Evolutionary conservation across 2,329 filamentous ascomycete genomes (phyloP).

Genomic region (Pestalotiopsis sp.): DNA sequence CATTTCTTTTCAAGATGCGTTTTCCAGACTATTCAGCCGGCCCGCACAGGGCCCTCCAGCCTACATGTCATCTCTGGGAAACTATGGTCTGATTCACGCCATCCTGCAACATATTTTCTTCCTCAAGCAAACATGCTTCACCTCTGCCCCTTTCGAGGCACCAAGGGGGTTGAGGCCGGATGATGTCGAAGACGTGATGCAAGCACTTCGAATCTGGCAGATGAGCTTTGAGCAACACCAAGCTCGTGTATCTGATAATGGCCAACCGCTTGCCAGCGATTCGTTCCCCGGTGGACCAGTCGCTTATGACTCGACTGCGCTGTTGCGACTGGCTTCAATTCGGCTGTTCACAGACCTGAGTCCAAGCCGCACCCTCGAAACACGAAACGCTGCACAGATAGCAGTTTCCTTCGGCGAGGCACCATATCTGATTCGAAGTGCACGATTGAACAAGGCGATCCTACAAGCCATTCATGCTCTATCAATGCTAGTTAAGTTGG

Average conservation of each 20-base stretch:
- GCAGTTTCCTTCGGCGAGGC: slow-evolving; percentile 63
- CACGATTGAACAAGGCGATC: slow-evolving; percentile 64
- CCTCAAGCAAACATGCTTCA: slow-evolving; percentile 64
- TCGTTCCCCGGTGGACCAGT: slow-evolving; percentile 61
- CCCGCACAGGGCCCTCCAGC: slow-evolving; percentile 49
- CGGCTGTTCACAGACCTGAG: slow-evolving; percentile 68
- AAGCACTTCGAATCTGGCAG: slow-evolving; percentile 62
- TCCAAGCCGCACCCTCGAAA: slow-evolving; percentile 65
- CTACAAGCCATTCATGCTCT: slow-evolving; percentile 71
- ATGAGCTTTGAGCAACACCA: slow-evolving; percentile 61
- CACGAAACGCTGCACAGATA: slow-evolving; percentile 64
- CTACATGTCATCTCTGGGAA: slow-evolving; percentile 63
- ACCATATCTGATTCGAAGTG: slow-evolving; percentile 60
- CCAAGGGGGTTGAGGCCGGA: slow-evolving; percentile 55
- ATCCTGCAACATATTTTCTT: slow-evolving; percentile 74
- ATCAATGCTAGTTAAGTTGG: slow-evolving; percentile 66
- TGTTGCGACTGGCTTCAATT: slow-evolving; percentile 65
- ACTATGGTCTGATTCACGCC: slow-evolving; percentile 73
- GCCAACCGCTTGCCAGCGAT: slow-evolving; percentile 50
- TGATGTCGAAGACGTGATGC: slow-evolving; percentile 59
- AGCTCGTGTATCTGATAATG: slow-evolving; percentile 50
- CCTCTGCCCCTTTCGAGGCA: slow-evolving; percentile 50
- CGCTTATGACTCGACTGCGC: slow-evolving; percentile 67
- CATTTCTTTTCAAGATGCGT: slow-evolving; percentile 59
- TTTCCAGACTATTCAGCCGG: slow-evolving; percentile 58